Percentiles rank a stretch among this genome's conserved stretches.
These are phyloP conservation scores for Coffea eugenioides DNA, from an alignment of 257 asterid species.

Conservation along the genomic window DNA sequence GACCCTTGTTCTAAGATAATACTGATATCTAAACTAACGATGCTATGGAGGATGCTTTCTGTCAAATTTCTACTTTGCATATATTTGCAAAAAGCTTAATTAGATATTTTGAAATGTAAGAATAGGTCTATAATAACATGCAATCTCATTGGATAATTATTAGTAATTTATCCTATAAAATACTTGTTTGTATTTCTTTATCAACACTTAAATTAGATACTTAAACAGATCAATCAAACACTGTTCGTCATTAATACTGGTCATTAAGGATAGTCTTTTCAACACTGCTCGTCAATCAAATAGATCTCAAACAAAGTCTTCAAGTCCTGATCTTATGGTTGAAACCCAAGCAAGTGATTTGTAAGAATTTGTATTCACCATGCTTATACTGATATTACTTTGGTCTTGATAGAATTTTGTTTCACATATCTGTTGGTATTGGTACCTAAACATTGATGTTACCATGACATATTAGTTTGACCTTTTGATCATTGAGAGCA, in stretches of 20 bases:
- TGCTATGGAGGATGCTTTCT: too few relatives aligned
- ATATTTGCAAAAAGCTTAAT: too few relatives aligned
- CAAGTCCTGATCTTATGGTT: slow-evolving; percentile 87
- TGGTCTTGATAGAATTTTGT: not conserved
- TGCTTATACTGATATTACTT: not conserved
- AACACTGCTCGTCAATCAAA: slow-evolving; percentile 73
- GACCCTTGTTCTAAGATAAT: too few relatives aligned
- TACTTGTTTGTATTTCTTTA: too few relatives aligned
- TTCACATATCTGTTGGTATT: not conserved
- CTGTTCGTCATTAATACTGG: slow-evolving; percentile 26
- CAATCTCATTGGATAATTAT: too few relatives aligned
- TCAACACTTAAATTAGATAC: too few relatives aligned
- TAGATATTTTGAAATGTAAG: too few relatives aligned
- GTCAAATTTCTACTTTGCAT: too few relatives aligned
- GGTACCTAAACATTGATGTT: not conserved
- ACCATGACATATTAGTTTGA: not conserved
- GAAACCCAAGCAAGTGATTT: slow-evolving; percentile 48
- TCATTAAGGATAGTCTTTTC: slow-evolving; percentile 89
- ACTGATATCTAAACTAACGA: too few relatives aligned
- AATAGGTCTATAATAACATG: too few relatives aligned
- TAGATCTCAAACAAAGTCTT: slow-evolving; percentile 48
- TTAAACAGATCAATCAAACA: too few relatives aligned
- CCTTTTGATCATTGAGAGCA: not conserved
- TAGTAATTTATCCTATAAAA: too few relatives aligned
- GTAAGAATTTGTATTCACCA: not conserved